Base-by-base conservation (phyloP, 192 early-diverging fungal genomes). In the Diversispora epigaea region DNA sequence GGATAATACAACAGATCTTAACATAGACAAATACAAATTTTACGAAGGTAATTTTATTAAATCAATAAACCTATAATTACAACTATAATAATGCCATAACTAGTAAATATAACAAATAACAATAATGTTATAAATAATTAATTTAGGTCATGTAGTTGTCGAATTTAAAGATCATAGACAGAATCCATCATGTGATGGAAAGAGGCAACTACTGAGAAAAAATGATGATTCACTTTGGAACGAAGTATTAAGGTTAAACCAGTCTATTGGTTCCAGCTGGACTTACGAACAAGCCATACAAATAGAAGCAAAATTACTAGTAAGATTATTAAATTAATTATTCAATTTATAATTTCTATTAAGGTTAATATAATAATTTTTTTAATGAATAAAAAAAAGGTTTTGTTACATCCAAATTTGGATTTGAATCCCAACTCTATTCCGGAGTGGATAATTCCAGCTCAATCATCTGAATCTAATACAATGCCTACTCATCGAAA, bases 261-360 rank as follows among this genome's bases (percentile, higher is more conserved):
- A 54, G 12, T 45, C 22, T 0, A 32, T 11, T 8, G 68, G 47
- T 39, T 45, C 47, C 39, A 52, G 47, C 19, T 69, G 49, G 25
- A 69, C 49, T 12, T 25, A 54, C 12, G 68, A 69, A 69, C 12
- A 32, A 15, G 68, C 68, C 25, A 69, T 69, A 21, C 49, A 50
- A 39, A 6, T 54, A 14, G 68, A 69, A 22, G 39, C 68, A 6
- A 10, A 69, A 39, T 69, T 69, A 39, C 49, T 69, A n/a, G 68
- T 69, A 69, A 52, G 14, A 22, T 25, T 32, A n/a, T 22, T 19
- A 4, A 32, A 12, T 32, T 25, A 25, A 49, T 32, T 12, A 19
- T 47, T 7, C 2, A 22, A 68, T 25, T 49, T 52, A 25, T 14
- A 21, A 19, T 44, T 3, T 46, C 44, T 17, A 19, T 66, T 2